Conservation (phyloP, 331 rosid species). For the Rhamnella rubrinervis region DNA sequence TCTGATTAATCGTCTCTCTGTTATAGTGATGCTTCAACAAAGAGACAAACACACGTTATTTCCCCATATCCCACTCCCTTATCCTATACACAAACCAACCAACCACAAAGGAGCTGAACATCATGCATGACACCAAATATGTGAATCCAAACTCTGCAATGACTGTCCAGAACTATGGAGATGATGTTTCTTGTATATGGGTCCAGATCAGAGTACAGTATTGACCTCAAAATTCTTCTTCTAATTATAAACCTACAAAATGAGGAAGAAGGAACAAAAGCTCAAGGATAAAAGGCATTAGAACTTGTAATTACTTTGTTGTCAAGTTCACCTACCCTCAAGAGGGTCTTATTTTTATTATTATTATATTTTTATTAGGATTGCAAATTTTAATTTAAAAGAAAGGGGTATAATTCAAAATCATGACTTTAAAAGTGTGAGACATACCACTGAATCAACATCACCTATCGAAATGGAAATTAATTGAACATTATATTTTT, state of each 20-base stretch:
- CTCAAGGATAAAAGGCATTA: background rate
- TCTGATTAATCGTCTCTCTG: too few species aligned
- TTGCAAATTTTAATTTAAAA: too few species aligned
- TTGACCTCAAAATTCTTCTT: background rate
- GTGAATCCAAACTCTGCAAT: background rate
- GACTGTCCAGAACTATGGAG: background rate
- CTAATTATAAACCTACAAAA: conserved; percentile 7
- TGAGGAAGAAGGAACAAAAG: background rate
- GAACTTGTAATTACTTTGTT: background rate
- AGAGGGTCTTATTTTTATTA: too few species aligned
- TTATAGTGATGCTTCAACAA: background rate
- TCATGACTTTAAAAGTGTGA: too few species aligned
- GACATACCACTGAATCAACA: too few species aligned
- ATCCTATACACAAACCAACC: too few species aligned
- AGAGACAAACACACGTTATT: background rate
- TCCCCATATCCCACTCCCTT: too few species aligned
- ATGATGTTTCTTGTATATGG: background rate
- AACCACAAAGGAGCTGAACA: background rate
- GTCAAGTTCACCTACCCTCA: background rate
- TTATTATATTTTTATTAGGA: too few species aligned
- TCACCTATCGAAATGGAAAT: too few species aligned
- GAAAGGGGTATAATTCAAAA: too few species aligned
- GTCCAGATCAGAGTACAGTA: background rate
- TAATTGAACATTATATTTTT: background rate
- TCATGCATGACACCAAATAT: background rate